Percentiles rank a stretch among this genome's conserved stretches.
phyloP scores from a whole-genome alignment of 371 early-diverging fungal genomes.

The Cladochytrium tenue region DNA sequence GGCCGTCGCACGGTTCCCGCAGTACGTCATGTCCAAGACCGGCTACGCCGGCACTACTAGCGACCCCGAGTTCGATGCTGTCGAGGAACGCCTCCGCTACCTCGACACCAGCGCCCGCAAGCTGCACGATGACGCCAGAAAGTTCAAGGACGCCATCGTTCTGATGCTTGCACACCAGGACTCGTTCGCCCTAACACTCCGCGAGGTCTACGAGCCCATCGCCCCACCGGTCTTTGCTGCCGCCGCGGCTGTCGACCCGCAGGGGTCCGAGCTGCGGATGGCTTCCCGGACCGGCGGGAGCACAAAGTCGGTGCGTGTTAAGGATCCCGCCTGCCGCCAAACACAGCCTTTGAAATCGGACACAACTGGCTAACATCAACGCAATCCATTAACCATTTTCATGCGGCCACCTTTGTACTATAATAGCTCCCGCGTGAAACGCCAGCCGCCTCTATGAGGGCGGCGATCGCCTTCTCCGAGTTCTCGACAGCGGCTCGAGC shows the following conservation, averaged over 20 bases:
- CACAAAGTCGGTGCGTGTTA: neutral
- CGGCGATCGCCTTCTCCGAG: slow-evolving; percentile 65
- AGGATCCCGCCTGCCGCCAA: no score
- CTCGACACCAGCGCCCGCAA: slow-evolving; percentile 57
- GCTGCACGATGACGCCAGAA: slow-evolving; percentile 67
- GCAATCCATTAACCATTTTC: no score
- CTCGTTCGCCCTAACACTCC: slow-evolving; percentile 64
- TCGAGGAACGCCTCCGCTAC: slow-evolving; percentile 63
- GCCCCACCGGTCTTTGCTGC: neutral
- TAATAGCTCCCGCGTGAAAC: slow-evolving; percentile 12
- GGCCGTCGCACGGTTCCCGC: slow-evolving; percentile 66
- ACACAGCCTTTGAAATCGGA: no score
- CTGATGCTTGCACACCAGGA: slow-evolving; percentile 70
- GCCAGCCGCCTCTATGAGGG: slow-evolving; percentile 60
- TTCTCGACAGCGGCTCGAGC: slow-evolving; percentile 65
- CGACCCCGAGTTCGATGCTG: slow-evolving; percentile 69
- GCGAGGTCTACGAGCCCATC: slow-evolving; percentile 47
- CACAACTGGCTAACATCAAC: no score
- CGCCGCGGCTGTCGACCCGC: neutral
- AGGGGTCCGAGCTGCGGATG: no score
- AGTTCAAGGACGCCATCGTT: slow-evolving; percentile 74
- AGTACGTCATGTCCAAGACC: slow-evolving; percentile 49
- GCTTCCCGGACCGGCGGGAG: no score
- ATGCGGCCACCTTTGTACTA: neutral
- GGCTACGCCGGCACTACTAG: slow-evolving; percentile 58